Evolutionary conservation across 768 basidiomycete species (phyloP).

Genomic region (Favolaschia claudopus): DNA sequence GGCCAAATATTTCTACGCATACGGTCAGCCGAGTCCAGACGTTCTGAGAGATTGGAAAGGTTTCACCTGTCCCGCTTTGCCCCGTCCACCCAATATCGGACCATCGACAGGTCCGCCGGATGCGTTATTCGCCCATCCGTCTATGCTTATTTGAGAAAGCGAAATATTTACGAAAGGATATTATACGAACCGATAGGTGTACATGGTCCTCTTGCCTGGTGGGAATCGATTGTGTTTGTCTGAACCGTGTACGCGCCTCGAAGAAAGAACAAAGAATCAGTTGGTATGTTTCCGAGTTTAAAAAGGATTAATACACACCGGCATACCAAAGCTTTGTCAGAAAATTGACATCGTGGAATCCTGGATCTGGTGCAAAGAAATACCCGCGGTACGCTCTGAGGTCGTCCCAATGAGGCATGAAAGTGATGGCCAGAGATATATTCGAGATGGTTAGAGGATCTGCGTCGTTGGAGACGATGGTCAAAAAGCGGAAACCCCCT

Average conservation of each 20-base stretch:
- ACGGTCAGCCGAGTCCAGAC: background rate
- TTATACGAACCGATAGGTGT: constrained; percentile 16
- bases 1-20: constrained; percentile 38
- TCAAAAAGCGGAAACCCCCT: constrained; percentile 58
- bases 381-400: constrained; percentile 55
- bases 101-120: constrained; percentile 54
- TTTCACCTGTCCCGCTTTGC: constrained; percentile 62
- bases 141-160: constrained; percentile 29
- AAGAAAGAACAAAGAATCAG: too few species aligned
- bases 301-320: constrained; percentile 39
- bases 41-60: background rate
- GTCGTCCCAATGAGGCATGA: constrained; percentile 58
- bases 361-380: constrained; percentile 51
- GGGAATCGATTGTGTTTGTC: constrained; percentile 51
- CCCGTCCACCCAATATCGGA: constrained; percentile 61
- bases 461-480: constrained; percentile 49
- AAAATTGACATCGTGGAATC: constrained; percentile 52
- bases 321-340: constrained; percentile 63
- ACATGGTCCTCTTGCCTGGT: constrained; percentile 44
- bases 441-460: constrained; percentile 49
- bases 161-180: background rate
- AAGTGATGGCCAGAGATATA: constrained; percentile 50
- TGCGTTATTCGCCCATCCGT: constrained; percentile 56
- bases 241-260: constrained; percentile 60
- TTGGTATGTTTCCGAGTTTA: too few species aligned